Evolutionary conservation across 495 filamentous ascomycete genomes (phyloP).

Genomic region (Aspergillus campestris): DNA sequence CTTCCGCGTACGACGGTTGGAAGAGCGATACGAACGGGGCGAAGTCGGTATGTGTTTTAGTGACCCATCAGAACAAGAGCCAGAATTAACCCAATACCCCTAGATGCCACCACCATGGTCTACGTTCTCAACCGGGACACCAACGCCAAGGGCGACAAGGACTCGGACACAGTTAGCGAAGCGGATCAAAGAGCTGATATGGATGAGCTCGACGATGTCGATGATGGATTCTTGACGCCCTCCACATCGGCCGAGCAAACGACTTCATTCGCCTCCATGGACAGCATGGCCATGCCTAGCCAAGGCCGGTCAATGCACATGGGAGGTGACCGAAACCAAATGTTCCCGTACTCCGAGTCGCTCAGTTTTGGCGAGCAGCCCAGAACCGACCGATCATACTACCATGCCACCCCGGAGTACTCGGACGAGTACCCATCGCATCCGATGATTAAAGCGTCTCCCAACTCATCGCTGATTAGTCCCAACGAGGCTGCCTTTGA

Average conservation of each 20-base stretch:
- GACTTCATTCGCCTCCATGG: constrained; percentile 22
- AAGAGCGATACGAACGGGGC: constrained; percentile 43
- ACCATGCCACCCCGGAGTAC: constrained; percentile 24
- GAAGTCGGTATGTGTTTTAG: constrained; percentile 39
- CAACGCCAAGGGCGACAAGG: constrained; percentile 31
- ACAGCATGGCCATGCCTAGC: constrained; percentile 14
- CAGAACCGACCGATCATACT: constrained; percentile 25
- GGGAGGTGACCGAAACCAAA: constrained; percentile 6
- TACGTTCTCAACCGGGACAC: constrained; percentile 33
- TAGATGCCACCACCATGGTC: constrained; percentile 29
- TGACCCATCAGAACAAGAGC: neutral
- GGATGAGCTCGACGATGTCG: constrained; percentile 16
- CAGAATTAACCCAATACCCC: constrained; percentile 1
- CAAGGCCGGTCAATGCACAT: constrained; percentile 12
- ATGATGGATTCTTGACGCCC: constrained; percentile 24
- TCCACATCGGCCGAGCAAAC: constrained; percentile 26
- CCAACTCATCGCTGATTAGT: constrained; percentile 22
- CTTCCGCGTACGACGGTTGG: constrained; percentile 43
- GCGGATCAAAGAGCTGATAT: constrained; percentile 16
- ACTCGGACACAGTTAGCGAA: constrained; percentile 24
- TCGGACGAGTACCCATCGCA: constrained; percentile 26
- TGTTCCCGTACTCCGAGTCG: constrained; percentile 25
- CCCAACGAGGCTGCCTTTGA: constrained; percentile 27
- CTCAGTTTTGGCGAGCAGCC: constrained; percentile 26
- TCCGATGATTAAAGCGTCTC: constrained; percentile 24